Base-by-base conservation (phyloP, 495 filamentous ascomycete genomes). In the Aspergillus baeticus region DNA sequence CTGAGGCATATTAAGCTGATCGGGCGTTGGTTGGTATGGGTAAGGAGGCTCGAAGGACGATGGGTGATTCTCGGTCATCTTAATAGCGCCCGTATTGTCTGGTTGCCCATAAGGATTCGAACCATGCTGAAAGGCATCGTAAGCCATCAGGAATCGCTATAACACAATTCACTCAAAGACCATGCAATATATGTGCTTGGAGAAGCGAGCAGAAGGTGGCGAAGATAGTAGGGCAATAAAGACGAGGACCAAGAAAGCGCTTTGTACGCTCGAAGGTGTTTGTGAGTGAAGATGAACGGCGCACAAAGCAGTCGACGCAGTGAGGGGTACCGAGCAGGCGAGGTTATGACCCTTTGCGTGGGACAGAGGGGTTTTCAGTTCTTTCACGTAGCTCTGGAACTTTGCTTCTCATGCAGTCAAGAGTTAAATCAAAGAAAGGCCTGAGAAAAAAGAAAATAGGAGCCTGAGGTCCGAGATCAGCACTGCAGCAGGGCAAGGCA, bases 1-100 rank as follows among this genome's bases (percentile, higher is more conserved):
- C 60, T 78, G 74, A 11, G 74, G 73, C 72, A 77, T 78, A 36
- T 67, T 66, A 55, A 72, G 34, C n/a, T 66, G 64, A 37, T 77
- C 71, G 11, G 65, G 33, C 13, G 60, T 66, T 54, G 72, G 63
- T 37, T 69, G 65, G 5, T 65, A 69, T 34, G 74, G 71, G 62
- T 76, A 74, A 6, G 71, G 71, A 49, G 72, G 68, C 0, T 56
- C 45, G 6, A 64, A 57, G 2, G 67, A 45, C 3, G 64, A 64
- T 41, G 61, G 51, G 22, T 64, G 61, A 37, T 62, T 63, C 6
- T 64, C 54, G 11, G 69, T 62, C 11, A 60, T 41, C 43, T 63
- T 66, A 48, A 67, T 63, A 46, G 64, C 54, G 21, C 51, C 54
- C 18, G 36, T 22, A 52, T 58, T 63, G 18, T 69, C 63, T 57